phyloP scores from a whole-genome alignment of 495 filamentous ascomycete genomes.

The Tirmania nivea region DNA sequence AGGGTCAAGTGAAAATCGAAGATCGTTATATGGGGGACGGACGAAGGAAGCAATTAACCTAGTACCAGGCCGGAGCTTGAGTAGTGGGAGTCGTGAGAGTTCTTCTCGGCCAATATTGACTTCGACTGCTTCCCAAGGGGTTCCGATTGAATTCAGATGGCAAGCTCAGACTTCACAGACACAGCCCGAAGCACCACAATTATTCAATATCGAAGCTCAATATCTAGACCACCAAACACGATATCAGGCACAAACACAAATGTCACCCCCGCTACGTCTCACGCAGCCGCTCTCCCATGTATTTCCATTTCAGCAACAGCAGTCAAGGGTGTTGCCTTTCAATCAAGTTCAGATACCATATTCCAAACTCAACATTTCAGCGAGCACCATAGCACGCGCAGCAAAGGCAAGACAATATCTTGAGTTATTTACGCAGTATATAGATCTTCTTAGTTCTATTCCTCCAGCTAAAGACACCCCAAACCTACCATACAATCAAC shows the following conservation, averaged over 20 bases:
- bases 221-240: no score
- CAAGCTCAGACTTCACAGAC: no score
- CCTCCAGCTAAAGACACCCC: neutral
- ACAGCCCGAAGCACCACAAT: no score
- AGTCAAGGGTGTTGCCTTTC: neutral
- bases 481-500: neutral
- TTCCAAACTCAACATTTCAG: neutral
- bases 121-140: no score
- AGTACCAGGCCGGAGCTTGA: neutral
- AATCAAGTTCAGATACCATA: neutral
- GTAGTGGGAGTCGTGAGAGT: neutral
- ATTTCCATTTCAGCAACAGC: neutral
- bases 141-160: no score
- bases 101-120: neutral
- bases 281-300: neutral
- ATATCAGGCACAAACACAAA: no score
- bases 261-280: no score
- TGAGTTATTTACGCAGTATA: neutral
- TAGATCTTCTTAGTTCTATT: neutral
- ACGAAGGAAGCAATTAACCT: neutral
- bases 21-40: no score
- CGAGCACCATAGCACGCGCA: neutral
- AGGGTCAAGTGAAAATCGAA: neutral
- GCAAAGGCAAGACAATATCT: neutral
- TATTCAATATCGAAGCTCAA: no score